A percentile compares a stretch with the other conserved stretches of the same genome.
These are phyloP conservation scores for Suillus placidus DNA, from an alignment of 768 basidiomycete species.

Conservation along the genomic window DNA sequence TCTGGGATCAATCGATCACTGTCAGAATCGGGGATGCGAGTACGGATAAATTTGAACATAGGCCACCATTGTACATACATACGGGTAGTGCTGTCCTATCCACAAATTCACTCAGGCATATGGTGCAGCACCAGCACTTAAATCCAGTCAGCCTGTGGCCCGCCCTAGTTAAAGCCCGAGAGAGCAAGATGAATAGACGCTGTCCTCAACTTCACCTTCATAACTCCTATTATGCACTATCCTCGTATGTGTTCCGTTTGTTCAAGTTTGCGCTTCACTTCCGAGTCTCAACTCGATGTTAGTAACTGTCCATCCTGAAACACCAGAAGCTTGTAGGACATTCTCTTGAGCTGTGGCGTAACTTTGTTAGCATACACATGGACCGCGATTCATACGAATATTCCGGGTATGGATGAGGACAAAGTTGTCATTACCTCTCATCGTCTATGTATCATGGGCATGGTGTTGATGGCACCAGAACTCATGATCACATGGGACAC, in stretches of 20 bases:
- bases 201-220: neutral
- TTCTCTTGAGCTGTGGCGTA: neutral
- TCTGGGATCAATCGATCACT: too few relatives aligned
- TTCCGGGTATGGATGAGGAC: constrained; percentile 1
- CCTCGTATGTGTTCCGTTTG: neutral
- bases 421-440: neutral
- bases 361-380: neutral
- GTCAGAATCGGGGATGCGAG: too few relatives aligned
- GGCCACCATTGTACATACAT: too few relatives aligned
- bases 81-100: too few relatives aligned
- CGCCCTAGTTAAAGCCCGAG: neutral
- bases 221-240: neutral
- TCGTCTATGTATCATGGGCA: constrained; percentile 15
- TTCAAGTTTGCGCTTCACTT: neutral
- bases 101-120: too few relatives aligned
- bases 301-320: neutral
- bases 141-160: neutral
- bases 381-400: neutral
- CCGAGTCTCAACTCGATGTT: neutral
- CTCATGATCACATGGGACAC: constrained; percentile 23
- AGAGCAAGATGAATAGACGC: neutral
- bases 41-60: too few relatives aligned
- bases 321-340: neutral
- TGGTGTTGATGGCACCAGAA: constrained; percentile 27
- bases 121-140: neutral